Evolutionary conservation across 441 rosid species (phyloP), one percentile per base, ranked within the genome.

Genomic region (Geranium incanum): DNA sequence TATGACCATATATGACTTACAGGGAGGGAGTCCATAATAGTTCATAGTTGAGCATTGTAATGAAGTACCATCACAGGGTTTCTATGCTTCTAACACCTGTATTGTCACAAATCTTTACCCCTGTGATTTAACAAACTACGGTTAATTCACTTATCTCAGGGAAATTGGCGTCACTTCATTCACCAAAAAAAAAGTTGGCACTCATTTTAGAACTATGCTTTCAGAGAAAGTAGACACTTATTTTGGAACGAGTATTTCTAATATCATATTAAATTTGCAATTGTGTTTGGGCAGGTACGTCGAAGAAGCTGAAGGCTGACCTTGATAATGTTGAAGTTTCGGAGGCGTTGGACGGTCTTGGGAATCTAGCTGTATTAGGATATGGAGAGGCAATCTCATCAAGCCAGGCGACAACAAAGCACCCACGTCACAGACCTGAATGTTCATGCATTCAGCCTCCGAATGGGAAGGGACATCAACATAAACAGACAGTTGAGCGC

Each of bases 401-500:
- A 68, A 75, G 85, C 50, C 84, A 80, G 67, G 77, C 81, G 71
- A 87, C 89, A 23, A 84, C 89, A n/a, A 89, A 84, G 82, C 94
- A 89, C 68, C 94, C 94, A 9, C 87, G 91, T 36, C 94, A 89
- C 77, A 87, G 83, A 82, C 84, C 71, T 63, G 94, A 87, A 74
- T 89, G 94, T 81, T 72, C 84, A 3, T 89, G 94, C 81, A 89
- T 87, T 69, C 94, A 87, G 73, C 88, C 88, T 39, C 91, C 94
- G 19, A 87, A 91, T 72, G 91, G 91, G 68, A 72, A 71, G 73
- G 87, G 87, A 70, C 92, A 93, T 38, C 87, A 87, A 75, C 91
- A 89, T 79, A 81, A 85, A 77, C 86, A 67, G 70, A 37, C 84
- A 55, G 85, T 65, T 82, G 71, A 28, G 33, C 73, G 85, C 70